Conservation (phyloP, 306 rosid species). For the Inga leiocalycina region DNA sequence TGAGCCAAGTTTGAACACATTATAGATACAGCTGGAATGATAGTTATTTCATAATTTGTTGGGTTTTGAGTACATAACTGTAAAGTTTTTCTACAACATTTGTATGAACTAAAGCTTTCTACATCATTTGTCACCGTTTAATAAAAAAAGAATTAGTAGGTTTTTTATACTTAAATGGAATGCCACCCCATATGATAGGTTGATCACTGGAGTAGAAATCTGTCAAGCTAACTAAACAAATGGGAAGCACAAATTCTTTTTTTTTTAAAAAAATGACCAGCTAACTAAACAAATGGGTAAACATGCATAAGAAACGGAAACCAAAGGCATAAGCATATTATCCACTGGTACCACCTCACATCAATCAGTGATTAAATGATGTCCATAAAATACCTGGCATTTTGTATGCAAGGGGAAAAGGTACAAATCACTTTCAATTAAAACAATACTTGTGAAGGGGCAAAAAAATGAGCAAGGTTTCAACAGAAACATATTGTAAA, state of each 20-base stretch:
- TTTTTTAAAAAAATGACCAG: background rate
- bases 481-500: constrained; percentile 16
- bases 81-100: no score
- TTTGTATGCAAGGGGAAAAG: background rate
- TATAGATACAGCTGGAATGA: no score
- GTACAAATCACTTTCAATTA: background rate
- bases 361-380: background rate
- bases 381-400: background rate
- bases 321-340: background rate
- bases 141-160: no score
- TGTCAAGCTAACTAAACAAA: no score
- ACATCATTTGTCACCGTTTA: no score
- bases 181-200: no score
- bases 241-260: background rate
- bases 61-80: no score
- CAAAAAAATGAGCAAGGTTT: constrained; percentile 11
- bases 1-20: no score
- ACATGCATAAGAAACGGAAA: background rate
- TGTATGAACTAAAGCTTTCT: no score
- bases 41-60: no score
- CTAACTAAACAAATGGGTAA: background rate
- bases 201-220: no score
- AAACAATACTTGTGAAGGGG: background rate
- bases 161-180: no score
- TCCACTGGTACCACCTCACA: background rate